Percentiles rank a stretch among this genome's conserved stretches.
Conservation (phyloP, 768 basidiomycete species). For the Gautieria morchelliformis region DNA sequence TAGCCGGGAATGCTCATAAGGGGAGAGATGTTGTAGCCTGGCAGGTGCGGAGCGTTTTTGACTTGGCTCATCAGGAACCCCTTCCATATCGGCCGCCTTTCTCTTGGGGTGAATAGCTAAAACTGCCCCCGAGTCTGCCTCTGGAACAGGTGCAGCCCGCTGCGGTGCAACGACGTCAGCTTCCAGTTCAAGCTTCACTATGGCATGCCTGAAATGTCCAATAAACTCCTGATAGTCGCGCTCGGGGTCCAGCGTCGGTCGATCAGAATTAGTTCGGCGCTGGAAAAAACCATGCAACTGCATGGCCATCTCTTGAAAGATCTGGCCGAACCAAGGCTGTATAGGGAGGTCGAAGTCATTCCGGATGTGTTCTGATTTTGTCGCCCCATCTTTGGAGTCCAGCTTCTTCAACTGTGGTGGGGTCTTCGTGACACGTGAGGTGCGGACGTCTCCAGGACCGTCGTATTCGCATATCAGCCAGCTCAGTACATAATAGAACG, state of each 20-base stretch:
- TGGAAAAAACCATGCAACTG: background rate
- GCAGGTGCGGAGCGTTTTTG: background rate
- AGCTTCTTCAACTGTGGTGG: background rate
- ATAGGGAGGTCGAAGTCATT: background rate
- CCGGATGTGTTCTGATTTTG: background rate
- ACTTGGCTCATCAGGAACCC: background rate
- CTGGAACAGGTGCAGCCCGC: background rate
- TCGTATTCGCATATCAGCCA: constrained; percentile 1
- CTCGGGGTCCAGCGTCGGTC: background rate
- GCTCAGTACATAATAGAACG: constrained; percentile 1
- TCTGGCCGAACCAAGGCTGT: background rate
- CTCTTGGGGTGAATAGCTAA: background rate
- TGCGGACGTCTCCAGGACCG: background rate
- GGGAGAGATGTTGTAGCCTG: background rate
- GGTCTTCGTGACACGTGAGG: background rate
- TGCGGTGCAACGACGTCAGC: background rate
- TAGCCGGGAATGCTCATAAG: background rate
- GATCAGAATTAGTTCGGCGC: background rate
- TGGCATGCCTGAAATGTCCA: background rate
- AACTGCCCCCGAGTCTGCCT: background rate
- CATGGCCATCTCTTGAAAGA: background rate
- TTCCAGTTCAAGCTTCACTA: background rate
- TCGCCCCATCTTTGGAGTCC: background rate
- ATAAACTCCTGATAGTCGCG: background rate
- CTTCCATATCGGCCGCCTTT: background rate